Conservation (phyloP, 1,284 basidiomycete species). For the Coniferiporia weirii region DNA sequence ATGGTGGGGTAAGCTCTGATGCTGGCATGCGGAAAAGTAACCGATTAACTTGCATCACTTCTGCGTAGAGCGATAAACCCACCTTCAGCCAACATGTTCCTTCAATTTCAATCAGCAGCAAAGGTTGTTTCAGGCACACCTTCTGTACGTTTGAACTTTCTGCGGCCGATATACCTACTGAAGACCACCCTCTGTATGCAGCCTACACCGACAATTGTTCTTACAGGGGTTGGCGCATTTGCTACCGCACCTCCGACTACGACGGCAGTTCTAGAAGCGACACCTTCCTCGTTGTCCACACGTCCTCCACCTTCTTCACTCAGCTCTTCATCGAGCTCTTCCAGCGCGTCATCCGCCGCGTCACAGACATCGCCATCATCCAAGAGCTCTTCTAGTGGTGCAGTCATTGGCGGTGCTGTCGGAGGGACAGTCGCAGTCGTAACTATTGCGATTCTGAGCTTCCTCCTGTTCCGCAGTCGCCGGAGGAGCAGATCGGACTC, state of each 20-base stretch:
- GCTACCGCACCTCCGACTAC: constrained; percentile 10
- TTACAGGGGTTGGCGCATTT: constrained; percentile 14
- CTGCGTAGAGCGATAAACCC: constrained; percentile 15
- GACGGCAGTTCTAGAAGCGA: not conserved
- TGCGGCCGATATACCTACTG: not conserved
- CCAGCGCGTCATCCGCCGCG: not conserved
- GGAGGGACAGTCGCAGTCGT: not conserved
- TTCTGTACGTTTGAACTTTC: not conserved
- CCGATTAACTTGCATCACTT: not conserved
- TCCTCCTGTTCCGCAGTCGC: not conserved
- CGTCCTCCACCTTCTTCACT: too few species aligned
- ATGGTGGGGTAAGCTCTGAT: constrained; percentile 19
- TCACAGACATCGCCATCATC: not conserved
- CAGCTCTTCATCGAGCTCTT: not conserved
- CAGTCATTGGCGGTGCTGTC: constrained; percentile 6
- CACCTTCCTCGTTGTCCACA: not conserved
- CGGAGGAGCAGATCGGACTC: not conserved
- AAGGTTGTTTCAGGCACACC: constrained; percentile 13
- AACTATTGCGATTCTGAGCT: not conserved
- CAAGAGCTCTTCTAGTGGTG: not conserved
- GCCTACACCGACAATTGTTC: constrained; percentile 3
- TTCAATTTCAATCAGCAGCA: constrained; percentile 6
- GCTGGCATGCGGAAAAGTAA: not conserved
- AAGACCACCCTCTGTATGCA: not conserved
- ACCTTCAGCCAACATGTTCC: not conserved